Conservation (phyloP, 2,329 filamentous ascomycete genomes). For the Diaporthe longicolla region DNA sequence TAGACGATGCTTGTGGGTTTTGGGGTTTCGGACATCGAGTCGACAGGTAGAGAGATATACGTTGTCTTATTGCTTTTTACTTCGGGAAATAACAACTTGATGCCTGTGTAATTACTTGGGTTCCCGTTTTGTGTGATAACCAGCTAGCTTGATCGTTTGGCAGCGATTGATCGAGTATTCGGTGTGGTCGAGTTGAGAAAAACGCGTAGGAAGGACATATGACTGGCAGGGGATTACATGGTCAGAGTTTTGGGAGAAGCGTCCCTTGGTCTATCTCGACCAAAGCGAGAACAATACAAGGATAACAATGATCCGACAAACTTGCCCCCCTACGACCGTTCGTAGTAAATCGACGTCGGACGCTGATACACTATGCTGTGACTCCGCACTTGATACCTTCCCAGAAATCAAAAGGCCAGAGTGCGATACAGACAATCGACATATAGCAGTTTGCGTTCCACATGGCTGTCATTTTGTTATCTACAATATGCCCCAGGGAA, state of each 20-base stretch:
- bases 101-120: too few species aligned
- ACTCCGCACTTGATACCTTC: neutral
- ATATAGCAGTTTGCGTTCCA: neutral
- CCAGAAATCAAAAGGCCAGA: neutral
- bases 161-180: too few species aligned
- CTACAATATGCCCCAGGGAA: conserved; percentile 13
- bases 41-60: neutral
- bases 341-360: neutral
- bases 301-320: neutral
- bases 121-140: too few species aligned
- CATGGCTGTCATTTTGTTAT: conserved; percentile 29
- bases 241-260: neutral
- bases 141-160: neutral
- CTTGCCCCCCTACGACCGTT: rapidly evolving
- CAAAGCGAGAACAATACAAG: neutral
- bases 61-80: neutral
- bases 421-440: neutral
- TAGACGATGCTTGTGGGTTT: too few species aligned
- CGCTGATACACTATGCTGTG: neutral
- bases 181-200: too few species aligned
- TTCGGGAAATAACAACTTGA: neutral
- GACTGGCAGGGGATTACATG: neutral
- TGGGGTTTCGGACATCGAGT: neutral
- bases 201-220: neutral
- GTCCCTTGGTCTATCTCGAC: too few species aligned